Evolutionary conservation across 495 filamentous ascomycete species (phyloP).

Genomic region (Usnea hakonensis): DNA sequence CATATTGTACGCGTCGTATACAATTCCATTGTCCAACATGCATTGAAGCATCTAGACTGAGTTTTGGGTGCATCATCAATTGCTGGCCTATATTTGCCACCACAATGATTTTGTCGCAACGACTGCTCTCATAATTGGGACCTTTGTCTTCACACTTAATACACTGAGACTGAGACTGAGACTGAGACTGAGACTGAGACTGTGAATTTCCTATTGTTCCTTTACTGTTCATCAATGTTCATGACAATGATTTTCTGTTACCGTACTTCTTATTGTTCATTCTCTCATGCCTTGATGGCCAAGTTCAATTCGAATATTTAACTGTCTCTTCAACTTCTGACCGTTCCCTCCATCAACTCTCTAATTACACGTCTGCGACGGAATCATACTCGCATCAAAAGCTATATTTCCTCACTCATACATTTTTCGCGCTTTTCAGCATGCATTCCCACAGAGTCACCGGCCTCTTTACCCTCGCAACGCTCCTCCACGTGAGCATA

Average conservation of each 20-base stretch:
- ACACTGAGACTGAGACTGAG: too few relatives aligned
- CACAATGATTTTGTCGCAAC: neutral
- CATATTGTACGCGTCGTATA: neutral
- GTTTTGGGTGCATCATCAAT: neutral
- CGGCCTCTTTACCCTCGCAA: neutral
- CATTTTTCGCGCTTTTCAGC: neutral
- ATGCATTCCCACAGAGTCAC: conserved; percentile 3
- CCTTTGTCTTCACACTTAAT: neutral
- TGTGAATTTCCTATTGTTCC: neutral
- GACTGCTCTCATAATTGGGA: neutral
- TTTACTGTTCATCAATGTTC: neutral
- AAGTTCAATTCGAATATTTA: neutral
- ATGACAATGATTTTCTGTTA: neutral
- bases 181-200: too few relatives aligned
- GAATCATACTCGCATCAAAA: too few relatives aligned
- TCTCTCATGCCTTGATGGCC: neutral
- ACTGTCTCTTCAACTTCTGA: neutral
- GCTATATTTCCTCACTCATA: neutral
- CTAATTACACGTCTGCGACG: neutral
- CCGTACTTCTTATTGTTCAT: neutral
- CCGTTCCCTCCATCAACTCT: neutral
- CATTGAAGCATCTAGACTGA: neutral
- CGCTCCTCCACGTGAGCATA: conserved; percentile 32
- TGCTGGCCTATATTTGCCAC: neutral
- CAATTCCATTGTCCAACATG: neutral